A percentile compares a stretch with the other conserved stretches of the same genome.
These are phyloP conservation scores for Dactylonectria macrodidyma DNA, from an alignment of 2,329 filamentous ascomycete genomes.

Conservation along the genomic window DNA sequence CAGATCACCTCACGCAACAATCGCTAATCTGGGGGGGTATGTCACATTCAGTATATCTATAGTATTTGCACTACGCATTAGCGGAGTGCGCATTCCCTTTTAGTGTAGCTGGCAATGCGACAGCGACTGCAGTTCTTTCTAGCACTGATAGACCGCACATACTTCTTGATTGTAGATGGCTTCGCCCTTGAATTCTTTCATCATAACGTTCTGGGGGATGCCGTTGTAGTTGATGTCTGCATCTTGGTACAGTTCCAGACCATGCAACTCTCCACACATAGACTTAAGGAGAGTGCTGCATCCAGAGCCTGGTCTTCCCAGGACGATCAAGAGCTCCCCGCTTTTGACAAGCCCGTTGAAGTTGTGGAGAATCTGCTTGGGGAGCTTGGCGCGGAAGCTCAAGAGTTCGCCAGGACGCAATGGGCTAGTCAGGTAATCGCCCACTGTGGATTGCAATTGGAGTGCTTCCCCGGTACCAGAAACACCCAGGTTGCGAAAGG, in stretches of 20 bases:
- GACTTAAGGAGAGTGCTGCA: conserved; percentile 75
- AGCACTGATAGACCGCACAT: conserved; percentile 1
- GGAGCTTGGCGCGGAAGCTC: conserved; percentile 57
- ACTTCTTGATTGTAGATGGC: conserved; percentile 82
- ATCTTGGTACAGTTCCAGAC: conserved; percentile 65
- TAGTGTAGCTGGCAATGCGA: too few relatives aligned
- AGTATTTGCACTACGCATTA: too few relatives aligned
- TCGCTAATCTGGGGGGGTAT: too few relatives aligned
- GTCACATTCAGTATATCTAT: too few relatives aligned
- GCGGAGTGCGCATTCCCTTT: too few relatives aligned
- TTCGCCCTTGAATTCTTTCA: conserved; percentile 51
- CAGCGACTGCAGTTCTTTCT: too few relatives aligned
- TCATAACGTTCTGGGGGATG: too few relatives aligned
- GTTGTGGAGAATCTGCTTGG: conserved; percentile 72
- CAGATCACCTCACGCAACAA: too few relatives aligned
- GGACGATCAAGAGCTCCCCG: conserved; percentile 77
- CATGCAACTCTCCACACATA: conserved; percentile 70
- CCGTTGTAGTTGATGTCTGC: conserved; percentile 56
- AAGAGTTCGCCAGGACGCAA: conserved; percentile 70
- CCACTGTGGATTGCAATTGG: conserved; percentile 77
- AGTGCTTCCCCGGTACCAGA: conserved; percentile 76
- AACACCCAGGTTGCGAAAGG: conserved; percentile 74
- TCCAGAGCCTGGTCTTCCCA: conserved; percentile 75
- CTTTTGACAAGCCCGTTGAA: conserved; percentile 75
- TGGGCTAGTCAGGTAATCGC: conserved; percentile 69